These are phyloP conservation scores for Reutealis trisperma DNA, from an alignment of 345 rosid species.

Conservation along the genomic window DNA sequence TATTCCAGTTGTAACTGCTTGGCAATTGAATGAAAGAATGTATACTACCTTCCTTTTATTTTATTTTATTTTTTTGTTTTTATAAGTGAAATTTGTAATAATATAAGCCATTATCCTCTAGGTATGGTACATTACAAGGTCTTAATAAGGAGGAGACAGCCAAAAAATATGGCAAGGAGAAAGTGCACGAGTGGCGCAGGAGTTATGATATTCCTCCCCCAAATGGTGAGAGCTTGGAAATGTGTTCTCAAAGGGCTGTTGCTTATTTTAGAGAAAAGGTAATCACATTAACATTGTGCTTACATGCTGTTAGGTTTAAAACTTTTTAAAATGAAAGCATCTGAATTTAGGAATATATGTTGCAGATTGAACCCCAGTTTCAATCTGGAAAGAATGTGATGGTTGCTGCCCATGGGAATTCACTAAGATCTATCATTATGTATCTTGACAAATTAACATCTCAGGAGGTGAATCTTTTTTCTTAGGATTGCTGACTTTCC, in stretches of 20 bases:
- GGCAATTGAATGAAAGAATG: constrained; percentile 99
- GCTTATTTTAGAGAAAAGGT: constrained; percentile 62
- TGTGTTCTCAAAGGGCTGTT: constrained; percentile 97
- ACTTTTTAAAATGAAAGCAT: neutral
- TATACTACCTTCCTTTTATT: constrained; percentile 19
- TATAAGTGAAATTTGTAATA: neutral
- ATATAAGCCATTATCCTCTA: constrained; percentile 23
- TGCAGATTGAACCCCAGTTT: constrained; percentile 90
- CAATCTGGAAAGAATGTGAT: constrained; percentile 73
- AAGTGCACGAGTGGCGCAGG: constrained; percentile 97
- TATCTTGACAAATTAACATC: constrained; percentile 93
- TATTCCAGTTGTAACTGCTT: constrained; percentile 82
- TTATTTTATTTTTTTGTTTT: too few relatives aligned
- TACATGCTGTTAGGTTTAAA: neutral
- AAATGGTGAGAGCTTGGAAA: constrained; percentile 95
- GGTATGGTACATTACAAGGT: constrained; percentile 98
- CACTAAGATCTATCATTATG: constrained; percentile 93
- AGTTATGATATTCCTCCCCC: constrained; percentile 98
- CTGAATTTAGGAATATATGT: neutral
- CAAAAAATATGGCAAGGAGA: constrained; percentile 81
- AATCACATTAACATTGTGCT: constrained; percentile 14
- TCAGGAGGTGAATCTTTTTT: constrained; percentile 65
- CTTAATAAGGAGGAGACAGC: constrained; percentile 97
- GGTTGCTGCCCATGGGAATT: constrained; percentile 98
- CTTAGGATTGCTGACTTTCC: neutral